A percentile compares a stretch with the other conserved stretches of the same genome.
Evolutionary conservation across 2,329 filamentous ascomycete species (phyloP).

Genomic region (Pseudocercospora pini-densiflorae): DNA sequence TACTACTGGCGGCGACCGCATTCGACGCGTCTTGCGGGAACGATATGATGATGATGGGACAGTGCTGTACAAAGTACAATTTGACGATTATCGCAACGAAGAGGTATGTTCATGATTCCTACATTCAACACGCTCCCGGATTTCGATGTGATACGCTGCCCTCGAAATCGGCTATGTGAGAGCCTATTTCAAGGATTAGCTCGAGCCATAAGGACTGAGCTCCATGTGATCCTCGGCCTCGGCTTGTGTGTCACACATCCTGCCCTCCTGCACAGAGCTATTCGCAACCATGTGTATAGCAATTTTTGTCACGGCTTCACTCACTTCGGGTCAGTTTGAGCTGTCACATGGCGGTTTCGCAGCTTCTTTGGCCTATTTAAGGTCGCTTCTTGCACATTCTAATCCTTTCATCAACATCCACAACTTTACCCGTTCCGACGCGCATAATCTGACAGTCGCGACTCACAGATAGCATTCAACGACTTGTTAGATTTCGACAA

Average conservation of each 20-base stretch:
- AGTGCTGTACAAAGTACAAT: conserved; percentile 48
- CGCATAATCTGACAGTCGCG: not conserved
- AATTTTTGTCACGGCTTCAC: not conserved
- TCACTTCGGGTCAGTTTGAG: conserved; percentile 1
- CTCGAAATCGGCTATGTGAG: not conserved
- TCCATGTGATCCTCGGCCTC: too few relatives aligned
- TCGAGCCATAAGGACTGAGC: too few relatives aligned
- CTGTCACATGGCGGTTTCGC: not conserved
- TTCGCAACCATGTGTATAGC: not conserved
- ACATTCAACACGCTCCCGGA: too few relatives aligned
- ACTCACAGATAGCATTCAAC: conserved; percentile 50
- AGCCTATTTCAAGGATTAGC: too few relatives aligned
- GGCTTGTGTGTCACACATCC: not conserved
- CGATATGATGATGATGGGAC: conserved; percentile 36
- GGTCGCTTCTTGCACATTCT: not conserved
- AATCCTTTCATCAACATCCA: not conserved
- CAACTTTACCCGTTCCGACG: not conserved
- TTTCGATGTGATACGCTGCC: not conserved
- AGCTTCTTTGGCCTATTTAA: not conserved
- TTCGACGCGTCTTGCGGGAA: conserved; percentile 49
- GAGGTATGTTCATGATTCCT: conserved; percentile 44
- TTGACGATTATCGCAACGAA: conserved; percentile 46
- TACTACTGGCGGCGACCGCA: conserved; percentile 34
- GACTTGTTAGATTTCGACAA: conserved; percentile 51
- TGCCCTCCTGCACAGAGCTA: not conserved